Evolutionary conservation across 2,329 filamentous ascomycete species (phyloP).

Genomic region (Aspergillus arachidicola): DNA sequence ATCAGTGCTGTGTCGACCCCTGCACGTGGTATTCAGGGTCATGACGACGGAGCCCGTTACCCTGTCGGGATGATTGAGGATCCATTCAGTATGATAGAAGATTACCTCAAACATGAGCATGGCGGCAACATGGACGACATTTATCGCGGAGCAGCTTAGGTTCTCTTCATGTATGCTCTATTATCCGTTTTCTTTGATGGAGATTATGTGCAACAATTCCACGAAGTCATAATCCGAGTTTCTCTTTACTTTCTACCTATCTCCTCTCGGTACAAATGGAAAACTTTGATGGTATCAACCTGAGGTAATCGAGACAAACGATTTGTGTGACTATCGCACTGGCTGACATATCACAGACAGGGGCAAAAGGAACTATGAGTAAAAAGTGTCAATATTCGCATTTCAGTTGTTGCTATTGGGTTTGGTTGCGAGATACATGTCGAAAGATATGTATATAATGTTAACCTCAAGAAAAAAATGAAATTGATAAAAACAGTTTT

Average conservation of each 20-base stretch:
- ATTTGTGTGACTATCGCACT: background rate
- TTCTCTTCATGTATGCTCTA: background rate
- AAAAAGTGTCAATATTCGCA: background rate
- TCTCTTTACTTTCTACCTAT: too few species aligned
- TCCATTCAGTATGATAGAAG: background rate
- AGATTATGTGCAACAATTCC: background rate
- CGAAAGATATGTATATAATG: background rate
- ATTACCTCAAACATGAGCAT: constrained; percentile 6
- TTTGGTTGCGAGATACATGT: background rate
- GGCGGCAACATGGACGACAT: constrained; percentile 15
- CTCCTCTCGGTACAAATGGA: too few species aligned
- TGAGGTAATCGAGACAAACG: background rate
- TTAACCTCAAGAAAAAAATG: background rate
- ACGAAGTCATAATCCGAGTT: too few species aligned
- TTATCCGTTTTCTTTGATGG: background rate
- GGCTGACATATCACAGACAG: background rate
- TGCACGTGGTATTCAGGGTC: too few species aligned
- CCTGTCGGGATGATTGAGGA: background rate
- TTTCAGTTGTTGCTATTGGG: background rate
- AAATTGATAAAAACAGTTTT: background rate
- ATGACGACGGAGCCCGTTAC: background rate
- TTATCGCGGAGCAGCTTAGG: constrained; percentile 14
- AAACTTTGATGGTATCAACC: background rate
- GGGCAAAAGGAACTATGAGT: background rate
- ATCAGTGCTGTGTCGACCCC: background rate